Base-by-base conservation (phyloP, 257 asterid genomes). In the Solanum piurae region DNA sequence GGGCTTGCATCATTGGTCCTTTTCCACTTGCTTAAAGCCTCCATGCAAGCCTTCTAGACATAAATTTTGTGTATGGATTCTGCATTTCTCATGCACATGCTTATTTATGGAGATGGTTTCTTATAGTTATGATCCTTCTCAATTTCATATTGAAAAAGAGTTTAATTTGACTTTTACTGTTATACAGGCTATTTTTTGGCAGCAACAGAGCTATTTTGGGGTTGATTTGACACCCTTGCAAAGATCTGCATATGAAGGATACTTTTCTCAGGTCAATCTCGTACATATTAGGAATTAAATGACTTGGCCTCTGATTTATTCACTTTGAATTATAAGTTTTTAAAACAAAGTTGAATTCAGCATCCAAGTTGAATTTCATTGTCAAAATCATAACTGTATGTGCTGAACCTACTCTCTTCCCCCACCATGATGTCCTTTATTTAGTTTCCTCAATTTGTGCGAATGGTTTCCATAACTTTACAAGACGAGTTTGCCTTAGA, bases 131-230 rank as follows among this genome's bases (percentile, higher is more conserved):
- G 62, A 80, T 80, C 5, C 7, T 80, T 7, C n/a, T 80, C 27
- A 80, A 29, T 80, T 80, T 29, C 85, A 29, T 80, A 44, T 10
- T 46, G 40, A 3, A 27, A 27, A 73, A 44, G 79, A 25, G 74
- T 68, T 87, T 74, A 87, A 85, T 76, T 6, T 89, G 88, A 46
- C 88, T 88, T 68, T 87, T 87, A 85, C 60, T 92, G 85, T 89
- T 60, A 73, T 91, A 25, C 93, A 97, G 99, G 99, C 99, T 90
- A 94, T 97, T 87, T 97, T 97, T 90, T 97, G 99, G 99, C 99
- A 96, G 93, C 99, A 97, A 90, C 96, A 95, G 89, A 95, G 94
- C 88, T 97, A 95, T 89, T 97, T 94, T 83, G 99, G 98, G 83
- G 99, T 97, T 52, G 92, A 97, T 92, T 93, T 97, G 94, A 93